Evolutionary conservation across 1,284 basidiomycete species (phyloP).

Genomic region (Meripilus lineatus): DNA sequence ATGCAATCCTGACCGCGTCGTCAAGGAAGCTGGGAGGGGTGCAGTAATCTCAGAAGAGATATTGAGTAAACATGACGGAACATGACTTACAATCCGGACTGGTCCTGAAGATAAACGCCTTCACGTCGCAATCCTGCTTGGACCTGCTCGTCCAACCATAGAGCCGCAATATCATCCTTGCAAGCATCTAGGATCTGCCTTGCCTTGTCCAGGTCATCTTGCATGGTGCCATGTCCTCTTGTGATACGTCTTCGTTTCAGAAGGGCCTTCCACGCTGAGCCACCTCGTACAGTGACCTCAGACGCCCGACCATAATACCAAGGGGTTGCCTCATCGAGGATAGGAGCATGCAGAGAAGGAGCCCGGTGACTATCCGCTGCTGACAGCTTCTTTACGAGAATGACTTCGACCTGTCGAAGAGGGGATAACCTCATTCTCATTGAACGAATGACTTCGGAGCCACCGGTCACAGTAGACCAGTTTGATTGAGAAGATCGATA

Average conservation of each 20-base stretch:
- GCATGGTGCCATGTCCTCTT: conserved; percentile 4
- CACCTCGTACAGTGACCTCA: conserved; percentile 44
- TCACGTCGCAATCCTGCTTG: conserved; percentile 36
- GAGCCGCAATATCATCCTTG: conserved; percentile 42
- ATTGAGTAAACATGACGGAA: not conserved
- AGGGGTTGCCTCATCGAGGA: conserved; percentile 14
- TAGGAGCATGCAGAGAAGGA: not conserved
- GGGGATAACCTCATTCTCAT: conserved; percentile 46
- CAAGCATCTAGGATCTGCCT: conserved; percentile 47
- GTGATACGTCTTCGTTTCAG: conserved; percentile 9
- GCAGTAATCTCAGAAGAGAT: not conserved
- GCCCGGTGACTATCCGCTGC: conserved; percentile 16
- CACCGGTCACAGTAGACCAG: not conserved
- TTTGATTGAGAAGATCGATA: not conserved
- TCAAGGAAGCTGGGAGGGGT: conserved; percentile 44
- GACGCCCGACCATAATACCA: conserved; percentile 38
- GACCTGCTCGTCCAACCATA: conserved; percentile 44
- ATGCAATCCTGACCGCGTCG: conserved; percentile 44
- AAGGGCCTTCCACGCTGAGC: conserved; percentile 41
- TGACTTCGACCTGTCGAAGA: conserved; percentile 47
- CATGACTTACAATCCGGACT: conserved; percentile 54
- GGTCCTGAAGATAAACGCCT: conserved; percentile 45
- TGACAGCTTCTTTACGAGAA: conserved; percentile 29
- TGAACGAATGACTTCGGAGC: conserved; percentile 6
- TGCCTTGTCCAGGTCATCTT: conserved; percentile 35